A percentile compares a stretch with the other conserved stretches of the same genome.
Conservation (phyloP, 192 early-diverging fungal genomes). For the Cladochytrium replicatum region DNA sequence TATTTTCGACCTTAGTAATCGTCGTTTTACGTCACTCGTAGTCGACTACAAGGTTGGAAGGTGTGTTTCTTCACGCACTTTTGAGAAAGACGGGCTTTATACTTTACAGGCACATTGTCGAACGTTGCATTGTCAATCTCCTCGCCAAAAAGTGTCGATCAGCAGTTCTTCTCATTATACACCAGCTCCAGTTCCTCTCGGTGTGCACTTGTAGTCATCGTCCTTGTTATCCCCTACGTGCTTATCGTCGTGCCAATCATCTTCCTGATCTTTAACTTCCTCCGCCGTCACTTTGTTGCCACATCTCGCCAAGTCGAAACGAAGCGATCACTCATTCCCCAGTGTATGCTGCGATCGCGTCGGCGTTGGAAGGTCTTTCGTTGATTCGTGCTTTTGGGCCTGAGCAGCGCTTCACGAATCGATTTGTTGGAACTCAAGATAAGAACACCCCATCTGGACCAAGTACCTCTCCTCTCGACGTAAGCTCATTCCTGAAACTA, state of each 20-base stretch:
- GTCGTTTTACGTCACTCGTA: too few relatives aligned
- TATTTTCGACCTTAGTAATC: too few relatives aligned
- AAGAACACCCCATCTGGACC: constrained; percentile 15
- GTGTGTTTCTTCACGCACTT: too few relatives aligned
- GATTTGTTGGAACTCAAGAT: constrained; percentile 16
- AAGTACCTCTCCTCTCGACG: background rate
- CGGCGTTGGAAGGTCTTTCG: constrained; percentile 33
- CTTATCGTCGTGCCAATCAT: constrained; percentile 16
- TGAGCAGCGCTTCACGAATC: constrained; percentile 45
- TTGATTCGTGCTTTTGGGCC: constrained; percentile 80
- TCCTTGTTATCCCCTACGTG: constrained; percentile 10
- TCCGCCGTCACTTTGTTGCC: constrained; percentile 36
- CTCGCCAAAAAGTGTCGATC: too few relatives aligned
- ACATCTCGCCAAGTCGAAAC: constrained; percentile 47
- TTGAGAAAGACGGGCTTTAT: too few relatives aligned
- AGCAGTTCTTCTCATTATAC: constrained; percentile 29
- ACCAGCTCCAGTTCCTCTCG: constrained; percentile 12
- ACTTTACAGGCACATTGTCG: too few relatives aligned
- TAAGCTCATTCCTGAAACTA: background rate
- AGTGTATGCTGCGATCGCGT: constrained; percentile 18
- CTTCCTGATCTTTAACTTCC: constrained; percentile 22
- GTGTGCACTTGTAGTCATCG: background rate
- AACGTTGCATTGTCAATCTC: too few relatives aligned
- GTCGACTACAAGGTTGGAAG: too few relatives aligned
- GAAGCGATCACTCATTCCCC: constrained; percentile 46